Percentiles rank a stretch among this genome's conserved stretches.
phyloP scores from a whole-genome alignment of 1,139 yeast species.

The Hansenula anomala region DNA sequence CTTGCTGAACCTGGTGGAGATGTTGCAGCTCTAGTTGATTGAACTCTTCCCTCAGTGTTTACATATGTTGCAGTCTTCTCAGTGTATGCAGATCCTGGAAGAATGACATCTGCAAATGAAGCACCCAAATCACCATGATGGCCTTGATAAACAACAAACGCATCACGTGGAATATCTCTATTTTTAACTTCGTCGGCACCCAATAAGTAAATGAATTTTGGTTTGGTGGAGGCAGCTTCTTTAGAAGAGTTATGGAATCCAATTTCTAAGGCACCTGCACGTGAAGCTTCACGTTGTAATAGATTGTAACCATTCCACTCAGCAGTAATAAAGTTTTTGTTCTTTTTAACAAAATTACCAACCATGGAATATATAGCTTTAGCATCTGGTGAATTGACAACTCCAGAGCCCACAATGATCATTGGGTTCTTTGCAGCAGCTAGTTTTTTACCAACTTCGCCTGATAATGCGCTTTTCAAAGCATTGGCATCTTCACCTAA shows the following conservation, averaged over 20 bases:
- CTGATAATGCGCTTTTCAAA: constrained; percentile 56
- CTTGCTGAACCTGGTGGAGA: constrained; percentile 91
- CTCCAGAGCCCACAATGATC: constrained; percentile 80
- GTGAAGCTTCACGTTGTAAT: constrained; percentile 82
- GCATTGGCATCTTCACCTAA: constrained; percentile 60
- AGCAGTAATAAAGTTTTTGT: constrained; percentile 55
- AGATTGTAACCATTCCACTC: constrained; percentile 84
- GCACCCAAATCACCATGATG: constrained; percentile 94
- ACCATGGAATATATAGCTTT: constrained; percentile 56
- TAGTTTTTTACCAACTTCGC: constrained; percentile 67
- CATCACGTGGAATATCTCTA: constrained; percentile 72
- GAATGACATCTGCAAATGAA: constrained; percentile 78
- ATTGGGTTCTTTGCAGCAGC: constrained; percentile 68
- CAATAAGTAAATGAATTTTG: constrained; percentile 75
- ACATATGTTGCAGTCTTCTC: constrained; percentile 87
- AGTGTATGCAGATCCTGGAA: constrained; percentile 88
- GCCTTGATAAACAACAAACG: constrained; percentile 88
- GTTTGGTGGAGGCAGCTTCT: constrained; percentile 39
- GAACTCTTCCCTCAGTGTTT: constrained; percentile 89
- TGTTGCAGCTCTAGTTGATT: constrained; percentile 80
- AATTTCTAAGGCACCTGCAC: constrained; percentile 81
- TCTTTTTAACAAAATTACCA: constrained; percentile 57
- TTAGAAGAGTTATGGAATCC: constrained; percentile 62
- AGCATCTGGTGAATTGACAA: constrained; percentile 65
- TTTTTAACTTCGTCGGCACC: constrained; percentile 81